A percentile compares a stretch with the other conserved stretches of the same genome.
These are phyloP conservation scores for Pleurostoma richardsiae DNA, from an alignment of 2,329 filamentous ascomycete genomes.

Conservation along the genomic window DNA sequence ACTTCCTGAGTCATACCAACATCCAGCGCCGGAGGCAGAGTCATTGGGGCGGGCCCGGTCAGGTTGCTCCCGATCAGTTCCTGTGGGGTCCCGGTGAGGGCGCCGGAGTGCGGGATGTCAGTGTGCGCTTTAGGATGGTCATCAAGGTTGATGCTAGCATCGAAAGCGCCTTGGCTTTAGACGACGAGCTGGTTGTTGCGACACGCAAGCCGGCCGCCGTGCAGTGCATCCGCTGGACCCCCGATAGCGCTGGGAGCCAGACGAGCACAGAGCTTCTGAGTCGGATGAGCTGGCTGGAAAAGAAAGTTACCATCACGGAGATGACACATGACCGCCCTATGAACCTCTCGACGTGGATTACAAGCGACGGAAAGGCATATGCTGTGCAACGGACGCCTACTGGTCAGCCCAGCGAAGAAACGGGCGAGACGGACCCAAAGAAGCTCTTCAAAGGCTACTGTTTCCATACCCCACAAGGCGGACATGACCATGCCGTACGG, in stretches of 20 bases:
- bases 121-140: conserved; percentile 90
- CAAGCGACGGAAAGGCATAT: conserved; percentile 80
- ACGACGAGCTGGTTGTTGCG: conserved; percentile 88
- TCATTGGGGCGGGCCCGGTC: conserved; percentile 52
- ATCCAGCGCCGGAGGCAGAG: conserved; percentile 58
- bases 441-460: conserved; percentile 85
- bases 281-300: conserved; percentile 80
- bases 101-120: conserved; percentile 77
- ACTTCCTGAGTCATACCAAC: conserved; percentile 65
- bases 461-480: conserved; percentile 69
- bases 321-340: conserved; percentile 96
- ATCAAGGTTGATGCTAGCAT: conserved; percentile 98
- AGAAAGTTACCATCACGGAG: conserved; percentile 69
- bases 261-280: conserved; percentile 87
- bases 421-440: conserved; percentile 45
- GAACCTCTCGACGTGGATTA: conserved; percentile 92
- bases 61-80: conserved; percentile 54
- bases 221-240: conserved; percentile 93
- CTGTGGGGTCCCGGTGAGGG: conserved; percentile 77
- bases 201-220: conserved; percentile 90
- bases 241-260: conserved; percentile 75
- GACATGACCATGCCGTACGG: conserved; percentile 59
- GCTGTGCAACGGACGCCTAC: conserved; percentile 71
- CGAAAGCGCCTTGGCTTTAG: conserved; percentile 77
- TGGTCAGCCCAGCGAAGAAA: conserved; percentile 30